Percentiles rank a stretch among this genome's conserved stretches.
Evolutionary conservation across 2,329 filamentous ascomycete genomes (phyloP).

Genomic region (Fusarium veterinarium): DNA sequence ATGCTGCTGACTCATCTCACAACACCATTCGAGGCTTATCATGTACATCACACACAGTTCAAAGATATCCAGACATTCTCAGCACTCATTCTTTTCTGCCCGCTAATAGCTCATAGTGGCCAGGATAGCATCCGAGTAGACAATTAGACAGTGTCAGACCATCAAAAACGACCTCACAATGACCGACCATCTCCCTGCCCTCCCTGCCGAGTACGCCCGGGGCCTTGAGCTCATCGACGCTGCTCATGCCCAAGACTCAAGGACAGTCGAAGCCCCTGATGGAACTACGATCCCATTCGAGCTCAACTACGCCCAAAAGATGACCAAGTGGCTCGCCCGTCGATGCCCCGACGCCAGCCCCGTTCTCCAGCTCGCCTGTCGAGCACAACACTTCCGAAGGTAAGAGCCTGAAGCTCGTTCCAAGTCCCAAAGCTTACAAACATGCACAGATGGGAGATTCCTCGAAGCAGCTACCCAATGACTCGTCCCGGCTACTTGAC

Average conservation of each 20-base stretch:
- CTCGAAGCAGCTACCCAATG: conserved; percentile 77
- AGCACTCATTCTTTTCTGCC: background rate
- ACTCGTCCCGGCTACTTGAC: conserved; percentile 80
- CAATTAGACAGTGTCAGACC: background rate
- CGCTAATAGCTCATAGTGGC: background rate
- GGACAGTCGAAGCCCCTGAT: conserved; percentile 54
- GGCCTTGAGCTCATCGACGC: conserved; percentile 78
- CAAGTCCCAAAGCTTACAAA: background rate
- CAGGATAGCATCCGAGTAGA: background rate
- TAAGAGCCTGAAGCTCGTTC: conserved; percentile 36
- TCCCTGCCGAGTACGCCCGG: conserved; percentile 56
- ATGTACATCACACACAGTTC: background rate
- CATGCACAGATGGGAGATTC: conserved; percentile 76
- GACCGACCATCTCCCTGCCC: conserved; percentile 42
- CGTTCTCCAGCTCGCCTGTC: conserved; percentile 77
- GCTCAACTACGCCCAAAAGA: conserved; percentile 83
- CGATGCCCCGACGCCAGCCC: conserved; percentile 72
- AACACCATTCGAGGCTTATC: conserved; percentile 6
- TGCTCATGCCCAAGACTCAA: conserved; percentile 60
- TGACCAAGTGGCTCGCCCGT: conserved; percentile 77
- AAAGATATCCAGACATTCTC: background rate
- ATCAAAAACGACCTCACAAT: conserved; percentile 11
- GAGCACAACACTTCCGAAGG: conserved; percentile 85
- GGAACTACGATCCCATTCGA: conserved; percentile 73
- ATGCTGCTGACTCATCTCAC: conserved; percentile 45